These are phyloP conservation scores for Atkinsonella hypoxylon DNA, from an alignment of 2,329 filamentous ascomycete genomes.

Conservation along the genomic window DNA sequence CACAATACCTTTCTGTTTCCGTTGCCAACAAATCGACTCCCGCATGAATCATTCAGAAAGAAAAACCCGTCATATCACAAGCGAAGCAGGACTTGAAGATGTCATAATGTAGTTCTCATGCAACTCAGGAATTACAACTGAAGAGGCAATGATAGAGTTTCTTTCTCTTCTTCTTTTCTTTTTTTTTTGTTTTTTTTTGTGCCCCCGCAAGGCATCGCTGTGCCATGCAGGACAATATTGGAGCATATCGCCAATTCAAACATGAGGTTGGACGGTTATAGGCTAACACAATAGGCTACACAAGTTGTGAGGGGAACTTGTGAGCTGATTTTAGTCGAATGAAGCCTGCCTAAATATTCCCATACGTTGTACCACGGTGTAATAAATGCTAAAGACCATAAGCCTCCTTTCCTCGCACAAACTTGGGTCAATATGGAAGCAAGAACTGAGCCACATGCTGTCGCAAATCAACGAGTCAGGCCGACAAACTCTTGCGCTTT, in stretches of 20 bases:
- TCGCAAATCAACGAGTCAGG: not conserved
- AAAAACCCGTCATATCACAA: too few species aligned
- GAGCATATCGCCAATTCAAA: not conserved
- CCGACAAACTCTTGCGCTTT: not conserved
- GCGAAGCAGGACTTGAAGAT: too few species aligned
- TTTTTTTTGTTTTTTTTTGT: too few species aligned
- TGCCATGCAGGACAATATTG: not conserved
- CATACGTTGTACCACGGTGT: not conserved
- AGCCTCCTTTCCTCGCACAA: constrained; percentile 3
- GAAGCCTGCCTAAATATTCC: not conserved
- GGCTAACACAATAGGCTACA: not conserved
- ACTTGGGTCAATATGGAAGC: not conserved
- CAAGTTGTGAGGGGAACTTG: too few species aligned
- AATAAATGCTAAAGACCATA: not conserved
- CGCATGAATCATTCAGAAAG: too few species aligned
- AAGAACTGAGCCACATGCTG: not conserved
- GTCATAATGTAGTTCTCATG: too few species aligned
- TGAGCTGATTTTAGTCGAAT: not conserved
- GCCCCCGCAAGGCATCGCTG: too few species aligned
- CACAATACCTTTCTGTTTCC: not conserved
- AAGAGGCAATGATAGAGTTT: too few species aligned
- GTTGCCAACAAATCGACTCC: not conserved
- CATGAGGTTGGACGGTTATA: not conserved
- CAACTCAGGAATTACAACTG: too few species aligned
- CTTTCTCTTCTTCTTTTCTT: too few species aligned